Conservation (phyloP, 78 protist genomes). For the Monosiga brevicollis region DNA sequence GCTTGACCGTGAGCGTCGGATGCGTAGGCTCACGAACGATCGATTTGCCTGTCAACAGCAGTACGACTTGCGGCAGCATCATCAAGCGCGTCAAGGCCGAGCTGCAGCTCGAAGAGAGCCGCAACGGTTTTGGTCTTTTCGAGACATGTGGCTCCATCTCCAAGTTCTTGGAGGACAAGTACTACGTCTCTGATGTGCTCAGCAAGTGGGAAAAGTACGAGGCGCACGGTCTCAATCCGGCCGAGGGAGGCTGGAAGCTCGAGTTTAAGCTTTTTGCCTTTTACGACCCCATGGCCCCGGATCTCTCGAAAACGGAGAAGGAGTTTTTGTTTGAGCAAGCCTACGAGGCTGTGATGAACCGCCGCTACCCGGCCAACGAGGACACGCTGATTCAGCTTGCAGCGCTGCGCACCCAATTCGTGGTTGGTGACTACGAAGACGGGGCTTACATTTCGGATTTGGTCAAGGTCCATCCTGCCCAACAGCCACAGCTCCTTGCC, state of each 20-base stretch:
- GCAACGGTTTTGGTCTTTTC: not conserved
- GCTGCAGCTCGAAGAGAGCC: not conserved
- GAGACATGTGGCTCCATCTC: not conserved
- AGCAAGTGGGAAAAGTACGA: slow-evolving; percentile 1
- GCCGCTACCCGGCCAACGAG: not conserved
- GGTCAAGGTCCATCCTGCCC: not conserved
- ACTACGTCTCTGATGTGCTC: not conserved
- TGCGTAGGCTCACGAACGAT: not conserved
- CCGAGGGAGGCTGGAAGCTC: not conserved
- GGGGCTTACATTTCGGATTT: not conserved
- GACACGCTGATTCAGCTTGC: not conserved
- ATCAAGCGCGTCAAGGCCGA: not conserved
- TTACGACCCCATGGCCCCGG: not conserved
- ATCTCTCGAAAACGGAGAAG: not conserved
- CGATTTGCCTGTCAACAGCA: not conserved
- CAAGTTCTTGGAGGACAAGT: not conserved
- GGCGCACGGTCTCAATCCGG: not conserved
- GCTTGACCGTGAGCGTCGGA: not conserved
- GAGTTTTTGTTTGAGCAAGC: not conserved
- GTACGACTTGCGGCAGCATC: not conserved
- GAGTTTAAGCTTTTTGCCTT: not conserved
- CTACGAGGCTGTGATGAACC: not conserved
- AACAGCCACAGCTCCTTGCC: not conserved
- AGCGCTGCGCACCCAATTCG: slow-evolving; percentile 1
- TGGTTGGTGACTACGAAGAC: not conserved